Evolutionary conservation across 176 grass and related monocot genomes (phyloP).

Genomic region (Pontederia crassipes): DNA sequence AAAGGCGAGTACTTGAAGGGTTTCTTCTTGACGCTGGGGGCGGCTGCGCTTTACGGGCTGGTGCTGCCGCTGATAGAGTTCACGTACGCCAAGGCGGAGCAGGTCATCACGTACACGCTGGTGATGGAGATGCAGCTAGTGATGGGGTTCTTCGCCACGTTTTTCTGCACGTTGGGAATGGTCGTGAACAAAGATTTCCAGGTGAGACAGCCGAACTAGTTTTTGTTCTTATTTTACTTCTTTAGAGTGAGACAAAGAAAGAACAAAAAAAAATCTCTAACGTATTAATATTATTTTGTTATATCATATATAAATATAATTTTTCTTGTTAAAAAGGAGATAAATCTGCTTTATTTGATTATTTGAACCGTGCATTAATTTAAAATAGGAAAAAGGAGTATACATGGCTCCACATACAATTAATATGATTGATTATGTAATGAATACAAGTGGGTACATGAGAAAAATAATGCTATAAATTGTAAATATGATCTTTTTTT

Average conservation of each 20-base stretch:
- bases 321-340: no score
- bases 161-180: conserved; percentile 57
- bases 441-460: no score
- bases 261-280: no score
- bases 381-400: no score
- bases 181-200: conserved; percentile 57
- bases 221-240: background rate
- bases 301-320: no score
- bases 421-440: no score
- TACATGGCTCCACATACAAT: no score
- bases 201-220: conserved; percentile 14
- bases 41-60: conserved; percentile 46
- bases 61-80: conserved; percentile 57
- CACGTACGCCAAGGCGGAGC: conserved; percentile 23
- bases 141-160: conserved; percentile 2
- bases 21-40: conserved; percentile 53
- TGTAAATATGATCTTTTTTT: no score
- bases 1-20: conserved; percentile 39
- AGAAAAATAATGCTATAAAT: no score
- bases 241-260: background rate
- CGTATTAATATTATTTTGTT: no score
- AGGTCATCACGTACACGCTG: conserved; percentile 40
- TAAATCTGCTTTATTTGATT: no score
- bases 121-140: conserved; percentile 60
- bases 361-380: no score